Evolutionary conservation across 2,329 filamentous ascomycete genomes (phyloP), one percentile per base, ranked within the genome.

Genomic region (Colletotrichum horii): DNA sequence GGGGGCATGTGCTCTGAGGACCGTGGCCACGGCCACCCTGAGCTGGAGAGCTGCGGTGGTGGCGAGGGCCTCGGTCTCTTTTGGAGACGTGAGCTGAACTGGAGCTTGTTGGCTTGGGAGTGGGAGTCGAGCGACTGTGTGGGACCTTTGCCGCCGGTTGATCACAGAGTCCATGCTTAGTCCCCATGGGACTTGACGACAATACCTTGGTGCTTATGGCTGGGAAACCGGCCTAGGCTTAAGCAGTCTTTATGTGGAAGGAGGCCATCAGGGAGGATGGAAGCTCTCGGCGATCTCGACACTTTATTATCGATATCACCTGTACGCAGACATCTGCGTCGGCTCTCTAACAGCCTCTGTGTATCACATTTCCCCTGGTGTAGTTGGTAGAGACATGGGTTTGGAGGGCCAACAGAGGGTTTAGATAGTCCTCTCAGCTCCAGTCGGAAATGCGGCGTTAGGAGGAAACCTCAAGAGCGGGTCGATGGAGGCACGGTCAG

Each of bases 1-100:
- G 96, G 96, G 66, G 96, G 95, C 58, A 88, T 98, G 86, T 94
- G 93, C 80, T 93, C 95, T 26, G 95, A 98, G 83, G 90, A 92
- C 82, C 90, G 91, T 79, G 87, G 89, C 77, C 84, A 88, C 78
- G 87, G 88, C 48, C 78, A 84, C 43, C 85, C 85, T 19, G 82
- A 83, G 19, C 79, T 84, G 16, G 80, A 81, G 15, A 80, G 82
- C 6, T 85, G 83, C 55, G 84, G 85, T 80, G 88, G 89, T 79
- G 89, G 90, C 77, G 88, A 89, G 80, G 92, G 92, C n/a, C 88
- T 94, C 79, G 92, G 92, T 48, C 85, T 94, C 60, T 93, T 93
- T 82, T 94, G 92, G 92, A 90, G 92, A 80, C 91, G 92, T 80
- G 94, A 96, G 86, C 87, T 97, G 81, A 97, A 97, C 86, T 96